Evolutionary conservation across 768 basidiomycete species (phyloP), one percentile per base, ranked within the genome.

Genomic region (Clathrus columnatus): DNA sequence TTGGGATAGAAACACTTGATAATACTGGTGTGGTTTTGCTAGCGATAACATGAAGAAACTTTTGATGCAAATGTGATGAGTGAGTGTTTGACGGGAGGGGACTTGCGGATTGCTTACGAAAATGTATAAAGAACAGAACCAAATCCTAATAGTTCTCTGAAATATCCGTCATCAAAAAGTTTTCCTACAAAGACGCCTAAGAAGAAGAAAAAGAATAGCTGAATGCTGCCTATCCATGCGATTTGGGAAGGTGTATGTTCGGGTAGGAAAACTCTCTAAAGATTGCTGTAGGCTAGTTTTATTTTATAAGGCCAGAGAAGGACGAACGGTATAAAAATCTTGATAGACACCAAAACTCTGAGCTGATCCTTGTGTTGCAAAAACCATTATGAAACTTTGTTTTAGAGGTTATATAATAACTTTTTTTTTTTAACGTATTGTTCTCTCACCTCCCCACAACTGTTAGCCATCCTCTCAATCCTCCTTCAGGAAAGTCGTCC

Each of bases 1-100:
- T 61, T 79, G 77, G 18, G 66, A 58, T n/a, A 78, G 69, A 47
- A 79, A 67, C 16, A 73, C 59, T 69, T 79, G 62, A 27, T 50
- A 62, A 48, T 60, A 79, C 8, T 45, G 36, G n/a, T 54, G 52
- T 28, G 76, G 76, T 56, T 77, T 66, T 0, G 68, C 69, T 2
- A 80, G 64, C 2, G 78, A 79, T 5, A 81, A 62, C 60, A 65
- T 63, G 51, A 52, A 57, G 21, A n/a, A 53, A 16, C 44, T n/a
- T 63, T 54, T 28, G 62, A 23, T 47, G 4, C 10, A 47, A 47
- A 23, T 23, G 2, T 28, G n/a, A n/a, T n/a, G n/a, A n/a, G n/a
- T n/a, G n/a, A n/a, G n/a, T n/a, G n/a, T n/a, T n/a, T n/a, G n/a
- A n/a, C n/a, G n/a, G n/a, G n/a, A n/a, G n/a, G n/a, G n/a, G n/a